Evolutionary conservation across 2,329 filamentous ascomycete species (phyloP), one percentile per base, ranked within the genome.

Genomic region (Blastomyces percursus): DNA sequence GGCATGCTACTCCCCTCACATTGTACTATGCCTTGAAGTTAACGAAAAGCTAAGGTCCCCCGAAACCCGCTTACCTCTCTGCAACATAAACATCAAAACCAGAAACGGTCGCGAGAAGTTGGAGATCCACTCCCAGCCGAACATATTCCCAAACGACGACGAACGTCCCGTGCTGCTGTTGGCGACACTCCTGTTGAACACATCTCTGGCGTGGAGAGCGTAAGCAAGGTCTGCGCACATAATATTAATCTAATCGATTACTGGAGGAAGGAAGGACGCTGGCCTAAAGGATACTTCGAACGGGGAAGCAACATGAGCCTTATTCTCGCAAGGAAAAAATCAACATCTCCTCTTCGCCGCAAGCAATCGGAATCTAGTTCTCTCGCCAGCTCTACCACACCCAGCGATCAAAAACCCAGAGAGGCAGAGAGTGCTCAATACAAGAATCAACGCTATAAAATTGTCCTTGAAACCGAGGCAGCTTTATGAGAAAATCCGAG

Each of bases 391-490:
- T 70, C 70, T 64, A 60, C 62, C 38, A 77, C 73, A 30, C 69
- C 74, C 14, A 77, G 73, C 65, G 74, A 78, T 68, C 69, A 76
- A 67, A 75, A 68, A 70, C 71, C 69, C 62, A 71, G 72, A 55
- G 75, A 75, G 61, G 71, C 69, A 67, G 78, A 77, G 69, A 77
- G 70, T 66, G 67, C 72, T 1, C 70, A 64, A n/a, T 78, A 79
- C 61, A 56, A 66, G 64, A 67, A 76, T 66, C 62, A 67, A 56
- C 71, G 70, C 24, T 80, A 79, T 65, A 59, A 67, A 64, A 69
- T 61, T 16, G 55, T 76, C 0, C 77, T 80, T 61, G 67, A 65
- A 40, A 74, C 71, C 21, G 77, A 77, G 75, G 76, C 35, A 76
- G 71, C 66, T 78, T 73, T 62, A 78, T 81, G 72, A 60, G 57